Percentiles rank a stretch among this genome's conserved stretches.
These are phyloP conservation scores for Beauveria rudraprayagi DNA, from an alignment of 2,329 filamentous ascomycete species.

Conservation along the genomic window DNA sequence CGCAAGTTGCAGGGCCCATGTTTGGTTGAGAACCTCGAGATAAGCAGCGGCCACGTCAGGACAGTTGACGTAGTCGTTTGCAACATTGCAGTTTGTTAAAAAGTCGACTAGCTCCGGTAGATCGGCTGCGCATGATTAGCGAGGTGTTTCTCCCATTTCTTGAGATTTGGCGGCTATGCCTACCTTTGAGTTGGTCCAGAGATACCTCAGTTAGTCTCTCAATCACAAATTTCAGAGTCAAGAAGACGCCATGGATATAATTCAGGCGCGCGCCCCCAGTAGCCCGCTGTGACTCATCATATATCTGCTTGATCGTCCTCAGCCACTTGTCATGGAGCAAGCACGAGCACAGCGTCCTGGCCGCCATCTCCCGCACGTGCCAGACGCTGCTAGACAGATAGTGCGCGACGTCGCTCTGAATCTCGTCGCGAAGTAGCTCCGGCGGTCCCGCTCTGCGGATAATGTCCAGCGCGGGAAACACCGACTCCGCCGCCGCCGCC, in stretches of 20 bases:
- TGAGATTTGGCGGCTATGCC: slow-evolving; percentile 17
- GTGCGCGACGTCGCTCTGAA: slow-evolving; percentile 49
- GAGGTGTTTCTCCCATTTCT: not conserved
- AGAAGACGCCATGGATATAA: slow-evolving; percentile 48
- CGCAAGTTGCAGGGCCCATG: slow-evolving; percentile 24
- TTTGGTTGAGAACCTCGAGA: slow-evolving; percentile 37
- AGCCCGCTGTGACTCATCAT: slow-evolving; percentile 22
- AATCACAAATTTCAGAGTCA: slow-evolving; percentile 48
- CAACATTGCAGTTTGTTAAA: slow-evolving; percentile 20
- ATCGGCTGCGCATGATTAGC: slow-evolving; percentile 22
- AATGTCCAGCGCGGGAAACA: slow-evolving; percentile 78
- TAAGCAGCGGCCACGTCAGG: slow-evolving; percentile 39
- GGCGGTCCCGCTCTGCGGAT: slow-evolving; percentile 65
- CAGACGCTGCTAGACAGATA: slow-evolving; percentile 65
- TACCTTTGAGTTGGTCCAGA: slow-evolving; percentile 34
- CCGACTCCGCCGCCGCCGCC: slow-evolving; percentile 52
- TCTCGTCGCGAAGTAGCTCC: slow-evolving; percentile 41
- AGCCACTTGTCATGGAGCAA: slow-evolving; percentile 45
- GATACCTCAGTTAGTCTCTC: slow-evolving; percentile 44
- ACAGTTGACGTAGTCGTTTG: slow-evolving; percentile 20
- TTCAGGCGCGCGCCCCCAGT: slow-evolving; percentile 34
- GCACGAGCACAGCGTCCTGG: slow-evolving; percentile 61
- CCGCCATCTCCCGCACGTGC: slow-evolving; percentile 76
- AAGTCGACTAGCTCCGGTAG: slow-evolving; percentile 23
- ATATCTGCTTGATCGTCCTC: slow-evolving; percentile 28